phyloP scores from a whole-genome alignment of 73 alveolate genomes.

The Stentor coeruleus region DNA sequence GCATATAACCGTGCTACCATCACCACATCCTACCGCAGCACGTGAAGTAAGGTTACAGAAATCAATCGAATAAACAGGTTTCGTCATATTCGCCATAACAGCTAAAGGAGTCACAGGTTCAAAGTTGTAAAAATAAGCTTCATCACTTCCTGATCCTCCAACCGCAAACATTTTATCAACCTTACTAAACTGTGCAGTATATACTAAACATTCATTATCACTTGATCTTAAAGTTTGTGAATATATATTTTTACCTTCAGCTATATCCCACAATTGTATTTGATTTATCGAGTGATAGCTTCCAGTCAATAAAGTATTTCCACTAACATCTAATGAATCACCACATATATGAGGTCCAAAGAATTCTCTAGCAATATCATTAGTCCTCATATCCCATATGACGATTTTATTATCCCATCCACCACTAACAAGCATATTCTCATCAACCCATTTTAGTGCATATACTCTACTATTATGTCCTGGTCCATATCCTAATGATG shows the following conservation, averaged over 20 bases:
- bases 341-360: conserved; percentile 64
- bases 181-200: conserved; percentile 72
- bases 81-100: background rate
- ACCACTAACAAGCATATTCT: conserved; percentile 52
- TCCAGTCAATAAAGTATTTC: conserved; percentile 60
- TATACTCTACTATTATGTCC: conserved; percentile 62
- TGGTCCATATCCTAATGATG: conserved; percentile 29
- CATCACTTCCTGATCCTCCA: conserved; percentile 19
- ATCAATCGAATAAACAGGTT: conserved; percentile 16
- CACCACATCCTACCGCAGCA: conserved; percentile 29
- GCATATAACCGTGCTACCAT: conserved; percentile 13
- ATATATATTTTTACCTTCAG: conserved; percentile 31
- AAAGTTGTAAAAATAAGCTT: background rate
- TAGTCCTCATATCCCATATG: conserved; percentile 55
- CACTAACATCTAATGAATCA: conserved; percentile 55
- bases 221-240: background rate
- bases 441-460: conserved; percentile 50
- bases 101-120: conserved; percentile 7
- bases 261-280: conserved; percentile 64
- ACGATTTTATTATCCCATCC: conserved; percentile 70
- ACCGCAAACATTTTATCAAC: conserved; percentile 46
- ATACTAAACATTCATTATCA: conserved; percentile 35
- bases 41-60: background rate
- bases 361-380: conserved; percentile 44
- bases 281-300: conserved; percentile 54